phyloP scores from a whole-genome alignment of 495 filamentous ascomycete genomes.

The Aspergillus steynii region DNA sequence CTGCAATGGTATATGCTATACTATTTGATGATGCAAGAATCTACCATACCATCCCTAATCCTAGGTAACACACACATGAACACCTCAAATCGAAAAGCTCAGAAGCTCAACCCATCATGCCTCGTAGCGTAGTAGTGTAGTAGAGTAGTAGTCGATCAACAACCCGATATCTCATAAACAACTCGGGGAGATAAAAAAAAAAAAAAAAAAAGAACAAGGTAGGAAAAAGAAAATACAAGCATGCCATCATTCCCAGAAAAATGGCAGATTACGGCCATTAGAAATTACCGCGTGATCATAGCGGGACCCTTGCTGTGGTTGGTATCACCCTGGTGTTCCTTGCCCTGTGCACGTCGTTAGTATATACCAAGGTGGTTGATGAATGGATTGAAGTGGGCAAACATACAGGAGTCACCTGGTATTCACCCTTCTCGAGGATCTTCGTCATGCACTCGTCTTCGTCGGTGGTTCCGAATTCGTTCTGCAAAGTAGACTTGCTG shows the following conservation, averaged over 20 bases:
- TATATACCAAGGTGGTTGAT: background rate
- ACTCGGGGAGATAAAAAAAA: background rate
- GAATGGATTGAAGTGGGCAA: background rate
- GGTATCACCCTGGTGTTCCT: conserved; percentile 35
- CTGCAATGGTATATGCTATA: background rate
- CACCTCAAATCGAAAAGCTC: background rate
- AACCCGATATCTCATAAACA: background rate
- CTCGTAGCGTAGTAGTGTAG: background rate
- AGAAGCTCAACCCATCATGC: background rate
- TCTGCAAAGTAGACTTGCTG: conserved; percentile 70
- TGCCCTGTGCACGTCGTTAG: conserved; percentile 21
- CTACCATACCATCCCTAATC: background rate
- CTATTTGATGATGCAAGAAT: background rate
- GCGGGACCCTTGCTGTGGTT: conserved; percentile 33
- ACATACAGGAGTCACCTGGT: conserved; percentile 69
- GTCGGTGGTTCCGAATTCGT: conserved; percentile 79
- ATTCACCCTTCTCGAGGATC: conserved; percentile 75
- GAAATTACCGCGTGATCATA: conserved; percentile 7
- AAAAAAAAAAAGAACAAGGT: background rate
- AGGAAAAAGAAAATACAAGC: background rate
- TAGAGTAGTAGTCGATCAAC: background rate
- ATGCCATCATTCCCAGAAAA: conserved; percentile 1
- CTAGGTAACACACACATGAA: background rate
- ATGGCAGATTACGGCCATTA: background rate
- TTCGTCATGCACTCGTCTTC: conserved; percentile 76